Evolutionary conservation across 2,329 filamentous ascomycete genomes (phyloP).

Genomic region (Xylariaceae sp.): DNA sequence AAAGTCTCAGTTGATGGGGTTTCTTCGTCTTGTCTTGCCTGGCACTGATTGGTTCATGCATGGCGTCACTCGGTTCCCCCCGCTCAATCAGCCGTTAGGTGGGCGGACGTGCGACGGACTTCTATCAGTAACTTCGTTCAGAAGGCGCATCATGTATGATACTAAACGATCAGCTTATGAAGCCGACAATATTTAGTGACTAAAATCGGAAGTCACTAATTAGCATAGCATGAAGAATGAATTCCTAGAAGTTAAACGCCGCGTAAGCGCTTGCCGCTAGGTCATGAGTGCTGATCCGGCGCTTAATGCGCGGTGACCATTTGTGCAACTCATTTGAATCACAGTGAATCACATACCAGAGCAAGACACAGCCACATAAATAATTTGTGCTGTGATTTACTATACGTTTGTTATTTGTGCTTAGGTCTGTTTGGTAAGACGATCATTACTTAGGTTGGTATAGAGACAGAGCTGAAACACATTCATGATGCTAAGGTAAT

Average conservation of each 20-base stretch:
- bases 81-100: neutral
- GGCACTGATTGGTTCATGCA: neutral
- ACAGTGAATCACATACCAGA: neutral
- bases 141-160: neutral
- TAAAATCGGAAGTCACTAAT: neutral
- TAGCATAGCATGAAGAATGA: no score
- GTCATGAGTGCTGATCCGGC: slow-evolving; percentile 2
- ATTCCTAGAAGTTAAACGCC: no score
- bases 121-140: neutral
- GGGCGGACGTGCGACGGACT: neutral
- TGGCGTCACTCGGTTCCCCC: neutral
- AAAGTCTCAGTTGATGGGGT: neutral
- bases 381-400: no score
- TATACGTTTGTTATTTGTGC: no score
- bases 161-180: neutral
- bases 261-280: neutral
- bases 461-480: no score
- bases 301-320: slow-evolving; percentile 6
- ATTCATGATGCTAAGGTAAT: no score
- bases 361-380: neutral
- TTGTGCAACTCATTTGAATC: neutral
- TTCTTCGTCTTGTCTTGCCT: no score
- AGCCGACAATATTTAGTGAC: neutral
- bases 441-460: no score
- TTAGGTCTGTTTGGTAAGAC: no score